Base-by-base conservation (phyloP, 2,329 filamentous ascomycete species). In the Westerdykella ornata region DNA sequence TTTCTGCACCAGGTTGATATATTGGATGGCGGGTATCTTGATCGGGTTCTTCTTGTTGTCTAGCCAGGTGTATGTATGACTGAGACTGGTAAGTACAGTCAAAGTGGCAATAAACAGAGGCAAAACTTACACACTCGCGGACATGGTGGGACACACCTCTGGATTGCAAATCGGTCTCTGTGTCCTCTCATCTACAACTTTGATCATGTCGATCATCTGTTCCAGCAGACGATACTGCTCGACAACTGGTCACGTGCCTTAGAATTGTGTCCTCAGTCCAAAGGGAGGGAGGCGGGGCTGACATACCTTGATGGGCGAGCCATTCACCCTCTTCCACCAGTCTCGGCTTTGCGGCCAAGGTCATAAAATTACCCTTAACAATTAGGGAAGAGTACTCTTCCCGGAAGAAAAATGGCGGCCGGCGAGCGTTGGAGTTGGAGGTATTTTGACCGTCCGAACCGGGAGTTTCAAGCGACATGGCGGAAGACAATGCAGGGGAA, bases 281-380 rank as follows among this genome's bases (percentile, higher is more conserved):
- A 12, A 57, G 70, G 62, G n/a, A n/a, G n/a, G n/a, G n/a, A 29
- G 16, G 13, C 22, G 18, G 28, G 36, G 19, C 18, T 39, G 37
- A 46, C 49, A 22, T 75, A 94, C 90, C 82, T 75, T 96, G 90
- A 67, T 96, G 88, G 48, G 89, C 89, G 54, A 96, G 77, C 90
- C 90, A 97, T 68, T 97, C 90, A 52, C 88, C 90, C 62, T 88
- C 81, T 59, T 96, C 90, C 35, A 96, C 86, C 42, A 92, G 89
- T 72, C 90, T 89, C 16, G 90, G 90, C 61, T 89, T 84, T 37
- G 88, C 88, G 57, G 89, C 94, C 45, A 97, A 71, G 9, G 90
- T 96, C 83, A 95, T 88, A 64, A 97, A 96, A 71, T 96, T 97
- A 45, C 90, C 90, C 72, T 90, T 94, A 59, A 96, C 89, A 51